Conservation (phyloP, 371 early-diverging fungal genomes). For the Smittium culicis region DNA sequence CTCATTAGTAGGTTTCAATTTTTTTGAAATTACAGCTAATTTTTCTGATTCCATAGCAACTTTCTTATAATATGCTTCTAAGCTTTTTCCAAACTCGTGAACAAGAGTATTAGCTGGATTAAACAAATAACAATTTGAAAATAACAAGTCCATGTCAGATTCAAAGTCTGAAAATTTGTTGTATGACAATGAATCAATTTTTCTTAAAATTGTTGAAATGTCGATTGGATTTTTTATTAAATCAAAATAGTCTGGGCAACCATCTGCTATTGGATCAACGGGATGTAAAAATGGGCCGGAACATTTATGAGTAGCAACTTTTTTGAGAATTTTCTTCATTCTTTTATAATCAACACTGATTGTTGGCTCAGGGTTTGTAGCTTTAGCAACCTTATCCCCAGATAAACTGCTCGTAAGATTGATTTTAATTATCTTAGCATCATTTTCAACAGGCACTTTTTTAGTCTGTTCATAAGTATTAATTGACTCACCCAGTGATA, state of each 20-base stretch:
- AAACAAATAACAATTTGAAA: slow-evolving; percentile 77
- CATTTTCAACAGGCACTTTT: no score
- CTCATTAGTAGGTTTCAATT: neutral
- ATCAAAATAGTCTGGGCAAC: slow-evolving; percentile 62
- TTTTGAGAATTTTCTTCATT: slow-evolving; percentile 36
- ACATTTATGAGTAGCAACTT: slow-evolving; percentile 38
- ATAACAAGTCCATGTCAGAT: slow-evolving; percentile 54
- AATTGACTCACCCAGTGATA: no score
- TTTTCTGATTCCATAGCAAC: neutral
- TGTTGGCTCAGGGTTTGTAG: no score
- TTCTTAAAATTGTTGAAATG: slow-evolving; percentile 68
- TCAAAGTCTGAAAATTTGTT: slow-evolving; percentile 41
- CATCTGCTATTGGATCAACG: slow-evolving; percentile 45
- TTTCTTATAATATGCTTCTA: slow-evolving; percentile 27
- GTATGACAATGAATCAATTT: slow-evolving; percentile 50
- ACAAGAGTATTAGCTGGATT: slow-evolving; percentile 63
- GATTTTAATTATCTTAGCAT: no score
- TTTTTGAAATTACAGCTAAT: neutral
- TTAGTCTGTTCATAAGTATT: no score
- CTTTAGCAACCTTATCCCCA: no score
- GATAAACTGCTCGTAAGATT: no score
- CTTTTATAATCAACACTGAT: slow-evolving; percentile 34
- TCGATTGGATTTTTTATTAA: slow-evolving; percentile 97
- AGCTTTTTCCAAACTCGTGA: slow-evolving; percentile 39
- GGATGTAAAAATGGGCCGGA: slow-evolving; percentile 48